Evolutionary conservation across 2,329 filamentous ascomycete genomes (phyloP).

Genomic region (Tolypocladium tundrense): DNA sequence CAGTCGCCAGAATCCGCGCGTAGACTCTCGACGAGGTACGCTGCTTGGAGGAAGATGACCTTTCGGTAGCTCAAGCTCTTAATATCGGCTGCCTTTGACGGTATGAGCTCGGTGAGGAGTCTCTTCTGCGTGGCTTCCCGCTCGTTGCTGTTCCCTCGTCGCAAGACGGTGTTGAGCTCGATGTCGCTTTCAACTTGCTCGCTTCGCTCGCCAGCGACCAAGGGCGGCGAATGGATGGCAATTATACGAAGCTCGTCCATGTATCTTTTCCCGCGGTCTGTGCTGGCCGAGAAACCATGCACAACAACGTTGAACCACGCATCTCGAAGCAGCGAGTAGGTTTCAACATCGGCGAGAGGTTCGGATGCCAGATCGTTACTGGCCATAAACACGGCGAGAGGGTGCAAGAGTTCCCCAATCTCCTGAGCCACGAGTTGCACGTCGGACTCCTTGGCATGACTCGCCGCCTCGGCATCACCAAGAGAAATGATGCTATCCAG

Average conservation of each 20-base stretch:
- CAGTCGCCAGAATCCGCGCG: slow-evolving; percentile 82
- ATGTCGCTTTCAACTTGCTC: slow-evolving; percentile 94
- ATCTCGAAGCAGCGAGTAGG: slow-evolving; percentile 67
- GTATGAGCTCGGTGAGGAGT: slow-evolving; percentile 61
- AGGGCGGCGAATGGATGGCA: slow-evolving; percentile 74
- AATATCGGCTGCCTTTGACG: slow-evolving; percentile 68
- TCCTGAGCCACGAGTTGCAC: slow-evolving; percentile 75
- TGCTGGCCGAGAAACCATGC: slow-evolving; percentile 75
- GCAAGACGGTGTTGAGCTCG: slow-evolving; percentile 86
- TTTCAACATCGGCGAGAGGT: slow-evolving; percentile 51
- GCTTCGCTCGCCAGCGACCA: slow-evolving; percentile 80
- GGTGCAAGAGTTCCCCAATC: slow-evolving; percentile 78
- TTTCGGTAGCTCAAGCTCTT: slow-evolving; percentile 79
- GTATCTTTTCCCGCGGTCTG: slow-evolving; percentile 62
- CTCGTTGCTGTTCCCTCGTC: slow-evolving; percentile 73
- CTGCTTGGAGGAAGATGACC: slow-evolving; percentile 82
- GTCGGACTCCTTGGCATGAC: slow-evolving; percentile 65
- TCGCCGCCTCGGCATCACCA: slow-evolving; percentile 70
- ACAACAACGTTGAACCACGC: slow-evolving; percentile 98
- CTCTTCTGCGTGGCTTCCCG: slow-evolving; percentile 74
- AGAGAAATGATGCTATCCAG: slow-evolving; percentile 83
- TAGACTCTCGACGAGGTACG: slow-evolving; percentile 79
- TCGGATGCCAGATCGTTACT: slow-evolving; percentile 45
- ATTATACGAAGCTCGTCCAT: slow-evolving; percentile 70
- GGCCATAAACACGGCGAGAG: slow-evolving; percentile 77